A percentile compares a stretch with the other conserved stretches of the same genome.
phyloP scores from a whole-genome alignment of 176 grass and related monocot species.

The Triticum dicoccoides region DNA sequence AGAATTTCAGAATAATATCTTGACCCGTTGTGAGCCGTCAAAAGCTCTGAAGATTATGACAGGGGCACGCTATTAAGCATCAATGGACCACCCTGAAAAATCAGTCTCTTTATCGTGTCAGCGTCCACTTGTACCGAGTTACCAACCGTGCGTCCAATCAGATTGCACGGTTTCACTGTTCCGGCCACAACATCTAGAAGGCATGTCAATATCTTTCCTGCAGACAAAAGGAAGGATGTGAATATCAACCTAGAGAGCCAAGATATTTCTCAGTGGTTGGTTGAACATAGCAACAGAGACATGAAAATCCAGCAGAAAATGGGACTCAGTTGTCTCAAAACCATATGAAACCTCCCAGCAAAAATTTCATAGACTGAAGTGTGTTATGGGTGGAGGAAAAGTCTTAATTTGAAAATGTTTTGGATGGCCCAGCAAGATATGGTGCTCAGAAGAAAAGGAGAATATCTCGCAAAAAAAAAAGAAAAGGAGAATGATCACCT shows the following conservation, averaged over 20 bases:
- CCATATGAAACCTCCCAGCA: neutral
- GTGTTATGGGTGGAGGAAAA: neutral
- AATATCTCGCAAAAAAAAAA: neutral
- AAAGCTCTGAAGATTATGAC: neutral
- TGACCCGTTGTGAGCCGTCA: neutral
- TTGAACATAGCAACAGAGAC: neutral
- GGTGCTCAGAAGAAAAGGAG: neutral
- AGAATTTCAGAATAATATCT: neutral
- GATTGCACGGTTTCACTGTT: neutral
- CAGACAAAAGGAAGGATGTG: neutral
- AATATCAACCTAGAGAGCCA: neutral
- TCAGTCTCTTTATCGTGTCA: neutral
- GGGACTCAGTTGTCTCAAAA: neutral
- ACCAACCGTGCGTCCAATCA: neutral
- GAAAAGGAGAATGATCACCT: neutral
- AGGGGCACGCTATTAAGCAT: neutral
- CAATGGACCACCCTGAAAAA: neutral
- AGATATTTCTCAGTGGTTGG: neutral
- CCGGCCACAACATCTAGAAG: neutral
- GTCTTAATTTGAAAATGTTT: conserved; percentile 2
- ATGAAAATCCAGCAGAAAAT: neutral
- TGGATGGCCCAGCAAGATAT: conserved; percentile 7
- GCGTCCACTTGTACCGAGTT: neutral
- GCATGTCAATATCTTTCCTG: neutral
- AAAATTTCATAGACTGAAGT: neutral